phyloP scores from a whole-genome alignment of 495 filamentous ascomycete genomes.

The Penicillium egyptiacum region DNA sequence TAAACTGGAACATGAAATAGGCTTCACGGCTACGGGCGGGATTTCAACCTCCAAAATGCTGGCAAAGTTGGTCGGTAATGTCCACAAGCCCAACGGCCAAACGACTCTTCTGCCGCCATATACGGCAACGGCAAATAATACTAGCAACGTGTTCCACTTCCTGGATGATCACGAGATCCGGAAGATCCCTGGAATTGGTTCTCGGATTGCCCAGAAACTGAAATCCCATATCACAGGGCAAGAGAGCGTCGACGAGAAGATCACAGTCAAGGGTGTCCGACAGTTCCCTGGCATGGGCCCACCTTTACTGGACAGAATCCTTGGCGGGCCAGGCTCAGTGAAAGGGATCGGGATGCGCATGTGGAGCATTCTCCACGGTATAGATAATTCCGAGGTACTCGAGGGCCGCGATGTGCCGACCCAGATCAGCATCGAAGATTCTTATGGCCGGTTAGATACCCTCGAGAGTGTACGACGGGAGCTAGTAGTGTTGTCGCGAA shows the following conservation, averaged over 20 bases:
- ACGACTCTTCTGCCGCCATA: conserved; percentile 76
- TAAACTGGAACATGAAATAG: conserved; percentile 71
- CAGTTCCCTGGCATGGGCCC: conserved; percentile 58
- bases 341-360: conserved; percentile 68
- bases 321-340: conserved; percentile 66
- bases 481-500: conserved; percentile 60
- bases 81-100: conserved; percentile 82
- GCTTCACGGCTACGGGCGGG: conserved; percentile 85
- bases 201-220: conserved; percentile 70
- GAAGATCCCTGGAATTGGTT: conserved; percentile 83
- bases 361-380: conserved; percentile 77
- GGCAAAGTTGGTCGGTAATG: conserved; percentile 79
- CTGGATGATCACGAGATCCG: conserved; percentile 76
- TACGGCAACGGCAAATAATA: conserved; percentile 19
- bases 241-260: conserved; percentile 46
- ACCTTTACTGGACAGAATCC: conserved; percentile 58
- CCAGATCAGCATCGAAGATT: conserved; percentile 94
- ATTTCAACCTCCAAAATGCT: conserved; percentile 82
- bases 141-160: conserved; percentile 61
- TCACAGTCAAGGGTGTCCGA: conserved; percentile 69
- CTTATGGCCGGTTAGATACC: conserved; percentile 67
- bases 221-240: conserved; percentile 58
- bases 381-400: conserved; percentile 62
- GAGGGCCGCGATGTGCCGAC: conserved; percentile 70
- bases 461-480: conserved; percentile 62